Evolutionary conservation across 805 yeast genomes (phyloP).

Genomic region (Saccharomycopsis guyanensis): DNA sequence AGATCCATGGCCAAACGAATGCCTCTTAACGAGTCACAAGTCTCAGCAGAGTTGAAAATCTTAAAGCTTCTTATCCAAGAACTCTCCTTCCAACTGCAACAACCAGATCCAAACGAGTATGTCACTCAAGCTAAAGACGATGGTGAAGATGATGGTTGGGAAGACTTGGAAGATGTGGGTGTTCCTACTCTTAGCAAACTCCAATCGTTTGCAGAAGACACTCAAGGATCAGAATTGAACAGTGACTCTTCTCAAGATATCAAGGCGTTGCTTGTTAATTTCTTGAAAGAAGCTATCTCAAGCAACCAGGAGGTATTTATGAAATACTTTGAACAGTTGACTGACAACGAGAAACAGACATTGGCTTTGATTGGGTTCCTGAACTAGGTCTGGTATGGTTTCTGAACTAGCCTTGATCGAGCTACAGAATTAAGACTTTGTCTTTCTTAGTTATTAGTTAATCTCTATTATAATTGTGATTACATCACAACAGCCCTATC

Average conservation of each 20-base stretch:
- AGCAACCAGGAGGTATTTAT: slow-evolving; percentile 38
- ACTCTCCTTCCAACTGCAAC: slow-evolving; percentile 53
- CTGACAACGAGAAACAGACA: slow-evolving; percentile 41
- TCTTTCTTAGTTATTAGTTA: too few species aligned
- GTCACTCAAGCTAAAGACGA: slow-evolving; percentile 27
- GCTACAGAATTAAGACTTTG: too few species aligned
- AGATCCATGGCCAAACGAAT: slow-evolving; percentile 71
- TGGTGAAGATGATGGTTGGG: slow-evolving; percentile 60
- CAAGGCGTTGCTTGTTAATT: slow-evolving; percentile 33
- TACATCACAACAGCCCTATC: too few species aligned
- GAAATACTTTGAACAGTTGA: slow-evolving; percentile 34
- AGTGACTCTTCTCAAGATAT: slow-evolving; percentile 28
- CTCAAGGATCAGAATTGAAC: slow-evolving; percentile 19
- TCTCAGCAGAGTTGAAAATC: slow-evolving; percentile 67
- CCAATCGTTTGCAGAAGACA: slow-evolving; percentile 36
- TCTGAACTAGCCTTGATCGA: too few species aligned
- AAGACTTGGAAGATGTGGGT: slow-evolving; percentile 63
- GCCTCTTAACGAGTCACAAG: slow-evolving; percentile 55
- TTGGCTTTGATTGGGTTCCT: slow-evolving; percentile 35
- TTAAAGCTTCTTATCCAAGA: slow-evolving; percentile 65
- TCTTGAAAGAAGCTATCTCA: slow-evolving; percentile 43
- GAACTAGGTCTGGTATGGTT: too few species aligned
- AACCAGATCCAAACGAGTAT: slow-evolving; percentile 36
- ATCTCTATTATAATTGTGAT: too few species aligned
- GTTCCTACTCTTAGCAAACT: slow-evolving; percentile 56